These are phyloP conservation scores for Aspergillus sp. DNA, from an alignment of 2,329 filamentous ascomycete species.

Conservation along the genomic window DNA sequence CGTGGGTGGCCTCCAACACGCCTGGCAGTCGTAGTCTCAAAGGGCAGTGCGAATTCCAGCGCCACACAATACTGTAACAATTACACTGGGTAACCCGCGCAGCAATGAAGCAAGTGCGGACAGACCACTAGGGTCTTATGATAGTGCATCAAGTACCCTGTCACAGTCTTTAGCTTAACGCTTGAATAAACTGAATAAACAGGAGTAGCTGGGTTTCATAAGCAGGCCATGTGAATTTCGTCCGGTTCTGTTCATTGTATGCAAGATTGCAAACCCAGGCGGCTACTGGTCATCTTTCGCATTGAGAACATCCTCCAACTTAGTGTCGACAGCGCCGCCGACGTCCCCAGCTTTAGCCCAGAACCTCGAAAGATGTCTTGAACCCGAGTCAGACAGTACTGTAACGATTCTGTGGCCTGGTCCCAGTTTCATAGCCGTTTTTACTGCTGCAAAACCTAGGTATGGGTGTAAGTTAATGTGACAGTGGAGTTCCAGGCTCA, in stretches of 20 bases:
- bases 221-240: not conserved
- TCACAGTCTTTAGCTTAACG: not conserved
- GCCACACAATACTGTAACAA: not conserved
- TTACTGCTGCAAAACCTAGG: conserved; percentile 49
- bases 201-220: not conserved
- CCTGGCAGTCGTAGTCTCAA: not conserved
- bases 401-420: conserved; percentile 51
- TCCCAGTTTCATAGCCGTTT: conserved; percentile 47
- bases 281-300: conserved; percentile 31
- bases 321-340: conserved; percentile 45
- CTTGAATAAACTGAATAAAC: not conserved
- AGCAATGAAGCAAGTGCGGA: not conserved
- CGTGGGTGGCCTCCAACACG: not conserved
- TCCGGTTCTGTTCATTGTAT: not conserved
- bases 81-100: not conserved
- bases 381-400: conserved; percentile 51
- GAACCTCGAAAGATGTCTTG: conserved; percentile 53
- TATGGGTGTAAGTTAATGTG: conserved; percentile 13
- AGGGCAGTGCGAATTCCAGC: not conserved
- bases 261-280: not conserved
- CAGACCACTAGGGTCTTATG: not conserved
- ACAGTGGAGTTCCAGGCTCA: not conserved
- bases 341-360: conserved; percentile 51
- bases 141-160: not conserved
- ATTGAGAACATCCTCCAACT: conserved; percentile 47